Base-by-base conservation (phyloP, 805 yeast species). In the Candida incommunis region DNA sequence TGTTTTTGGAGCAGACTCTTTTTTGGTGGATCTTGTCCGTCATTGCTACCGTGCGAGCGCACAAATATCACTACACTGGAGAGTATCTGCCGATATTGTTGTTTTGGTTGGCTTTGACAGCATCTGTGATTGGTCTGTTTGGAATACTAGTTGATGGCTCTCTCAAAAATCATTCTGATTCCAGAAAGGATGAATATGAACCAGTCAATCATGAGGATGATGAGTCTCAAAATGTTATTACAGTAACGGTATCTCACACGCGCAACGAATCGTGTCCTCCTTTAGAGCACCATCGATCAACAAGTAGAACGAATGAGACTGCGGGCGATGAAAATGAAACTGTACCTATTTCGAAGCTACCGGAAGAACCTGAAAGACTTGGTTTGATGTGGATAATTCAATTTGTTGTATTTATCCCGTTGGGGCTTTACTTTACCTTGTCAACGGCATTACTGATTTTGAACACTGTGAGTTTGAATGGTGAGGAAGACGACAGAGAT, bases 381-480 rank as follows among this genome's bases (percentile, higher is more conserved):
- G 37, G 37, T 24, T 4, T 40, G 44, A 43, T 43, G 41, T 43
- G 42, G 44, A 50, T 22, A 43, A 45, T 84, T 16, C 95, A 87
- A 59, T 85, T 75, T 54, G 51, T 83, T 25, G 49, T 78, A 1
- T 58, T 80, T 16, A 84, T 81, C 13, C 95, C 96, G 2, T 44
- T 80, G 13, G 64, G 81, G 1, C 64, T 78, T 2, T 69, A 72
- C 26, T 55, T 80, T 27, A 55, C 78, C n/a, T 71, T 75, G 52
- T 71, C 74, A 46, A 61, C 70, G 29, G 79, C 81, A 3, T 72
- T 69, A 47, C 60, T 82, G 47, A 54, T 78, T 1, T 56, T 84
- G 26, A 78, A 77, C 47, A 92, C 84, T 0, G 49, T 81, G 20
- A 73, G 72, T 54, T 86, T 84, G 61, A 75, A 88, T 0, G 70